Evolutionary conservation across 106 monocot genomes (phyloP).

Genomic region (Dioscorea alata): DNA sequence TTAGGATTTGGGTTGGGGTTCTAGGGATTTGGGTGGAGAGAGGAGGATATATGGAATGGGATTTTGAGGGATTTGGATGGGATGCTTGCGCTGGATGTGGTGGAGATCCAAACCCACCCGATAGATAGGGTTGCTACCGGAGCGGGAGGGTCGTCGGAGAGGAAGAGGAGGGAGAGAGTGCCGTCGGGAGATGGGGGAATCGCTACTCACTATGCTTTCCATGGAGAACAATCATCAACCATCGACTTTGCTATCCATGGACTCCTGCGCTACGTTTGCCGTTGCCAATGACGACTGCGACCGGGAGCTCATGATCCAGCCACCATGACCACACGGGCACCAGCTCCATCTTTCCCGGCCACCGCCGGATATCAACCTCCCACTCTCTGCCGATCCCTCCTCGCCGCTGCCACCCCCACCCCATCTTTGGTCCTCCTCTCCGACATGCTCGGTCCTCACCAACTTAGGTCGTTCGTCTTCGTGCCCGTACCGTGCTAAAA

Average conservation of each 20-base stretch:
- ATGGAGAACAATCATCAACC: conserved; percentile 49
- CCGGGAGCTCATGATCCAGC: conserved; percentile 18
- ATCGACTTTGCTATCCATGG: conserved; percentile 43
- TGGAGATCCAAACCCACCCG: conserved; percentile 5
- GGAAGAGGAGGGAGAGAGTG: not conserved
- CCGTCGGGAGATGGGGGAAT: conserved; percentile 35
- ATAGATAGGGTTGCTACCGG: conserved; percentile 7
- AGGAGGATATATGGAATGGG: conserved; percentile 13
- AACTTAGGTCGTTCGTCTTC: too few relatives aligned
- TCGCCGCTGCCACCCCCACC: conserved; percentile 14
- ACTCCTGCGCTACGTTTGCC: conserved; percentile 9
- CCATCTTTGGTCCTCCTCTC: conserved; percentile 3
- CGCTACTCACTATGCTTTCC: conserved; percentile 29
- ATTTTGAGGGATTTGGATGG: conserved; percentile 11
- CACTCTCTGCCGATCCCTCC: conserved; percentile 31
- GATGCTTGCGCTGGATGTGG: conserved; percentile 3
- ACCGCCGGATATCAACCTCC: conserved; percentile 47
- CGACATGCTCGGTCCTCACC: conserved; percentile 5
- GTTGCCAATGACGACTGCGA: conserved; percentile 11
- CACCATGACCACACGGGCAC: conserved; percentile 14
- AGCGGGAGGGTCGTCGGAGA: conserved; percentile 12
- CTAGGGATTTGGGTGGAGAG: not conserved
- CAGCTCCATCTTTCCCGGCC: conserved; percentile 15
- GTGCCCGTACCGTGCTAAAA: too few relatives aligned
- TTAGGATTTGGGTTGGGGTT: not conserved